Base-by-base conservation (phyloP, 2,329 filamentous ascomycete genomes). In the Colletotrichum cuscutae region DNA sequence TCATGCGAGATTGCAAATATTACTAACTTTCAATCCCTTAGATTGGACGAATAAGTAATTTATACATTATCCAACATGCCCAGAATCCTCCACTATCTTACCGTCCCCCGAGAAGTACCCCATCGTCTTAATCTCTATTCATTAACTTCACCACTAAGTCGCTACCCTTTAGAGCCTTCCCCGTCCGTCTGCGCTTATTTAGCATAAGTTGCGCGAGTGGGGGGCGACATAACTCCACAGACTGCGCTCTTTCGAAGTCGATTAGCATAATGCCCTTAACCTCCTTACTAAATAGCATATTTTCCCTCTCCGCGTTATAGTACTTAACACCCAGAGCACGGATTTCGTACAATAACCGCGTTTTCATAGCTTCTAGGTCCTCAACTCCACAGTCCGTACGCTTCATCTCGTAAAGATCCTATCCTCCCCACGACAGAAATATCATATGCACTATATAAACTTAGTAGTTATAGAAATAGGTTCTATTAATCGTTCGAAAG, bases 361-460 rank as follows among this genome's bases (percentile, higher is more conserved):
- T 49, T 35, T 75, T 65, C 24, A 73, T 72, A 11, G 13, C 52
- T 35, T 74, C 35, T 15, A 78, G 74, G 53, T 58, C 26, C 11
- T n/a, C 8, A 30, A 26, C 15, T 52, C 54, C n/a, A 32, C 12
- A 22, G 5, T 13, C 49, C 9, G 22, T n/a, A 26, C 22, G 26
- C 4, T 32, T 5, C 24, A 37, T 56, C 15, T 9, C 8, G 15
- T 19, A 19, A 24, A 71, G 54, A 24, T 54, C 30, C 35, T 76
- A 9, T n/a, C 82, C 81, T 58, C 76, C 81, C 78, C 76, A 84
- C 0, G 80, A 82, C n/a, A 84, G 71, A 59, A 83, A 78, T 30
- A 75, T 77, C 70, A 84, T 79, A 54, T 82, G 71, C 24, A 80
- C 73, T 26, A 84, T 75, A 15, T 80, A 76, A 2, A 83, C 79